phyloP scores from a whole-genome alignment of 73 alveolate genomes.

The Paramecium octaurelia region DNA sequence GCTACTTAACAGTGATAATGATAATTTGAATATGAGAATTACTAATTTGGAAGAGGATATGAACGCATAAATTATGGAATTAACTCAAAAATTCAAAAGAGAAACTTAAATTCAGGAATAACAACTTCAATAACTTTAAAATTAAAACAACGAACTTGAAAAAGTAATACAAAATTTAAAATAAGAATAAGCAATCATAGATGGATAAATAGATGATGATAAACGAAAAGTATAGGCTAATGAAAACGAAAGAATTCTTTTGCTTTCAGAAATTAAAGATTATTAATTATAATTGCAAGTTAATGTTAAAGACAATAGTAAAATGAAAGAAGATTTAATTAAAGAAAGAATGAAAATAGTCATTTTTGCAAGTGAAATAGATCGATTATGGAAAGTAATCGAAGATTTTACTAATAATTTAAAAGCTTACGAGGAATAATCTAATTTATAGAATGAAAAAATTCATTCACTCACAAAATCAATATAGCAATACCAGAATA shows the following conservation, averaged over 20 bases:
- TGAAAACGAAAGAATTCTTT: not conserved
- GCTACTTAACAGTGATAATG: not conserved
- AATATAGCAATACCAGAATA: not conserved
- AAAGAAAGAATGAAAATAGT: conserved; percentile 41
- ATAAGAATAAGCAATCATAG: not conserved
- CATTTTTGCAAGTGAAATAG: not conserved
- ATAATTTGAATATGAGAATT: not conserved
- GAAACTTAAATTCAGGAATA: not conserved
- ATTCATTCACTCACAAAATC: not conserved
- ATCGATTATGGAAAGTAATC: not conserved
- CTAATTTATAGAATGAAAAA: not conserved
- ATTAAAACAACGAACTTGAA: not conserved
- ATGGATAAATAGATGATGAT: not conserved
- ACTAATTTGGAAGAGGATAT: not conserved
- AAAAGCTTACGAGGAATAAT: not conserved
- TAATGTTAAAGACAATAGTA: not conserved
- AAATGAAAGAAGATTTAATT: not conserved
- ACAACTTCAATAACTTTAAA: not conserved
- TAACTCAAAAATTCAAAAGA: not conserved
- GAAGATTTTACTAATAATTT: not conserved
- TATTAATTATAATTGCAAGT: not conserved
- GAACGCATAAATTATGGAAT: not conserved
- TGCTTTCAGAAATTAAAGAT: not conserved
- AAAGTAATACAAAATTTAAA: too few relatives aligned
- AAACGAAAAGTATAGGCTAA: not conserved